Percentiles rank a stretch among this genome's conserved stretches.
Conservation (phyloP, 441 rosid species). For the Gossypium trilobum region DNA sequence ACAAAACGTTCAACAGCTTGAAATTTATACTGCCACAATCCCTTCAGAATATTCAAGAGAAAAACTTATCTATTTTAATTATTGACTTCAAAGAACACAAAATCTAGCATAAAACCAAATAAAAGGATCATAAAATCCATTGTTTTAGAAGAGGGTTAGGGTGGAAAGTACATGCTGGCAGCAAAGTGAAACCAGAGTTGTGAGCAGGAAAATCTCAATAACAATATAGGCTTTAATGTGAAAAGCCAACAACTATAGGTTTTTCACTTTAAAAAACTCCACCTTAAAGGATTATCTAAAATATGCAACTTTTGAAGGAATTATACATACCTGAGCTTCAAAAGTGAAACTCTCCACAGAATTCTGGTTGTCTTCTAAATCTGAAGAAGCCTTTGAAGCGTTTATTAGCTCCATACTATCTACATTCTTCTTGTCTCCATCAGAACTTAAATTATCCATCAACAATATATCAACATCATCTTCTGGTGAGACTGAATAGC, state of each 20-base stretch:
- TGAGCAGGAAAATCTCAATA: not conserved
- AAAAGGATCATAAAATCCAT: not conserved
- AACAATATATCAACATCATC: slow-evolving; percentile 80
- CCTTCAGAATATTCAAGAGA: not conserved
- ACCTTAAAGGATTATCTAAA: not conserved
- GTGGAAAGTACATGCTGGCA: not conserved
- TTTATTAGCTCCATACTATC: slow-evolving; percentile 36
- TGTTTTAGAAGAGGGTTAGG: not conserved
- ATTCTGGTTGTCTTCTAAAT: slow-evolving; percentile 37
- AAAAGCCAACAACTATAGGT: not conserved
- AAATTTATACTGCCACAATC: not conserved
- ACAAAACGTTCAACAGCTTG: not conserved
- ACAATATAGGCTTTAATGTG: not conserved
- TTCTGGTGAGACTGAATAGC: slow-evolving; percentile 68
- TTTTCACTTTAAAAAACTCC: not conserved
- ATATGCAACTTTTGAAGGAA: not conserved
- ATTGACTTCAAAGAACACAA: not conserved
- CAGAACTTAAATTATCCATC: slow-evolving; percentile 45
- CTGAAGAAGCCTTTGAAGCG: slow-evolving; percentile 29
- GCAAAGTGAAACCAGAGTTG: not conserved
- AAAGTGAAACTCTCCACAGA: slow-evolving; percentile 60
- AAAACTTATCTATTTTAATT: slow-evolving; percentile 1
- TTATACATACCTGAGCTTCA: slow-evolving; percentile 73
- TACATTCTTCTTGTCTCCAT: slow-evolving; percentile 34
- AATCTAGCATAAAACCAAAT: slow-evolving; percentile 7